Evolutionary conservation across 139 green algal genomes (phyloP).

Genomic region (Coelastrella sp.): DNA sequence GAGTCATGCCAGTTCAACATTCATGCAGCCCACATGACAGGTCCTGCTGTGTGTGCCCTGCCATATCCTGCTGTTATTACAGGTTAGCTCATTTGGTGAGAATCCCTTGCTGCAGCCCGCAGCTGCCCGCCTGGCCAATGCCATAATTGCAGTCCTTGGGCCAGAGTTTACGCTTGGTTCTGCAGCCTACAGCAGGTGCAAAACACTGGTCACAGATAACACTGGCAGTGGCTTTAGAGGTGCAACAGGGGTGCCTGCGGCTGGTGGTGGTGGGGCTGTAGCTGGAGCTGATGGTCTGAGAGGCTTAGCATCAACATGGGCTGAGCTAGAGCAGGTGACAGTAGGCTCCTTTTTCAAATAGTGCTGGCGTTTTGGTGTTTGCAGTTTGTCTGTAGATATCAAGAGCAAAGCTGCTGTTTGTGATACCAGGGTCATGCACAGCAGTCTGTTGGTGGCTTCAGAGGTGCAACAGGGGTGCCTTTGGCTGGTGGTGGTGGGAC

Average conservation of each 20-base stretch:
- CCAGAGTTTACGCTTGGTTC: slow-evolving; percentile 87
- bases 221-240: background rate
- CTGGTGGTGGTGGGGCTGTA: background rate
- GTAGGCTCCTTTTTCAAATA: background rate
- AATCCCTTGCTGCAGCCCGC: slow-evolving; percentile 70
- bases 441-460: background rate
- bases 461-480: background rate
- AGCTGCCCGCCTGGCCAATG: slow-evolving; percentile 90
- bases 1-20: slow-evolving; percentile 63
- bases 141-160: slow-evolving; percentile 89
- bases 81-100: slow-evolving; percentile 63
- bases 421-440: no score
- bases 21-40: no score
- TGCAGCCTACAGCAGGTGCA: slow-evolving; percentile 74
- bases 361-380: background rate
- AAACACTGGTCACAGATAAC: slow-evolving; percentile 64
- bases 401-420: no score
- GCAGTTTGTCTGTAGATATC: no score
- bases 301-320: slow-evolving; percentile 36
- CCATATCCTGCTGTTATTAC: background rate
- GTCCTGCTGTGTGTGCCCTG: background rate
- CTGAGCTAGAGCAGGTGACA: slow-evolving; percentile 46
- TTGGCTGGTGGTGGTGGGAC: background rate
- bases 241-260: slow-evolving; percentile 5
- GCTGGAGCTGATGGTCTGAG: background rate